A percentile compares a stretch with the other conserved stretches of the same genome.
Conservation (phyloP, 805 yeast genomes). For the Ascoidea asiatica region DNA sequence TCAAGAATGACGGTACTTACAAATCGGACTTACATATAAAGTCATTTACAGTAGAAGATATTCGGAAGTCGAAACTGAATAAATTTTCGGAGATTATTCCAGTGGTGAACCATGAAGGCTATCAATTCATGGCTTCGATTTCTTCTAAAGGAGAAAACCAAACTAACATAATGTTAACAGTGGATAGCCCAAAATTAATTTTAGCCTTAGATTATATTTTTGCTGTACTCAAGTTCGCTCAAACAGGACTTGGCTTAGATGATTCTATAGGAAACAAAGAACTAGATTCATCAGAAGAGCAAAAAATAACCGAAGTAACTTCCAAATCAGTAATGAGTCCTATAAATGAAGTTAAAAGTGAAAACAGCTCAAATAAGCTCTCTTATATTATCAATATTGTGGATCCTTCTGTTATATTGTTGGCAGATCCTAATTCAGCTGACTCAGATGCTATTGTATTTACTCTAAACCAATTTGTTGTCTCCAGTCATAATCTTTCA, state of each 20-base stretch:
- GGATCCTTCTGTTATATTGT: constrained; percentile 61
- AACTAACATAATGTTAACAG: constrained; percentile 40
- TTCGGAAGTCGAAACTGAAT: constrained; percentile 46
- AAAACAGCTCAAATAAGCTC: not conserved
- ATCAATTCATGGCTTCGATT: constrained; percentile 57
- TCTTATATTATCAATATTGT: constrained; percentile 56
- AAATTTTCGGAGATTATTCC: constrained; percentile 77
- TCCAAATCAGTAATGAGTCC: constrained; percentile 1
- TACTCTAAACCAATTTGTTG: constrained; percentile 64
- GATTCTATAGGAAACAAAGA: constrained; percentile 10
- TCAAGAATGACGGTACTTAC: constrained; percentile 41
- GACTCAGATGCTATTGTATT: constrained; percentile 84
- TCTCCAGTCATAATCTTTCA: constrained; percentile 53
- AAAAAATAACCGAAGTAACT: constrained; percentile 3
- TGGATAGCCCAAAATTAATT: constrained; percentile 71
- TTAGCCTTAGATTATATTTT: constrained; percentile 79
- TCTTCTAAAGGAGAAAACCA: constrained; percentile 28
- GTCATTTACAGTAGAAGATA: constrained; percentile 70
- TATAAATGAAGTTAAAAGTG: constrained; percentile 3
- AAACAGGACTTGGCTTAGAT: constrained; percentile 25
- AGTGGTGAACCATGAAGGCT: constrained; percentile 38
- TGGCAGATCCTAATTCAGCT: constrained; percentile 62
- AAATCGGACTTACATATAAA: constrained; percentile 49
- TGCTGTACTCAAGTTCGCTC: constrained; percentile 56
- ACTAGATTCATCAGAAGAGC: constrained; percentile 2